phyloP scores from a whole-genome alignment of 257 asterid species.

The Petunia axillaris region DNA sequence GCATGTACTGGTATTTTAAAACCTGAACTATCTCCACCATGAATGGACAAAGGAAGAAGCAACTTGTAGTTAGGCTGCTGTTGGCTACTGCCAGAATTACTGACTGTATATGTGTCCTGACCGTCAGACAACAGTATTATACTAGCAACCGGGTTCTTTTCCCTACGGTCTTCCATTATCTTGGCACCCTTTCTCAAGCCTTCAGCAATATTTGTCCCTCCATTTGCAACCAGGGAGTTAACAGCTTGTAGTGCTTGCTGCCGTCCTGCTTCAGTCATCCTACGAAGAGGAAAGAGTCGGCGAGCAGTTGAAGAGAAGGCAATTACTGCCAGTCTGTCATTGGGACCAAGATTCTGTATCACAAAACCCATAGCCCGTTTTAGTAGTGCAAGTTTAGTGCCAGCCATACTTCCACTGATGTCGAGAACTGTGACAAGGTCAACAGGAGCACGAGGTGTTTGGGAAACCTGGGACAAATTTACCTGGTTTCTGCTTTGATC shows the following conservation, averaged over 20 bases:
- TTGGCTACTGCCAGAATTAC: constrained; percentile 37
- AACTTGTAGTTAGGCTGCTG: constrained; percentile 54
- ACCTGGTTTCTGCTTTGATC: constrained; percentile 36
- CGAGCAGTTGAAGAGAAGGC: constrained; percentile 97
- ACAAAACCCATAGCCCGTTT: constrained; percentile 99
- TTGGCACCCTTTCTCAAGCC: constrained; percentile 94
- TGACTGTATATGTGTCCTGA: constrained; percentile 90
- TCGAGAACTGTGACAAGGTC: constrained; percentile 99
- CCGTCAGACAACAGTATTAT: constrained; percentile 92
- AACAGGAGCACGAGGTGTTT: constrained; percentile 78
- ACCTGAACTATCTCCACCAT: constrained; percentile 50
- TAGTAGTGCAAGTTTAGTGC: constrained; percentile 89
- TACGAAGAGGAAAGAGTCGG: constrained; percentile 84
- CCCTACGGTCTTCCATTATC: constrained; percentile 83
- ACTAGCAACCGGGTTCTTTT: constrained; percentile 82
- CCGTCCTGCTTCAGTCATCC: constrained; percentile 88
- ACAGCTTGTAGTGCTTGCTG: constrained; percentile 92
- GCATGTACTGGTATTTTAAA: constrained; percentile 86
- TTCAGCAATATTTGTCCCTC: constrained; percentile 97
- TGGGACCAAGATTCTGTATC: constrained; percentile 93
- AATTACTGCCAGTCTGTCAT: constrained; percentile 85
- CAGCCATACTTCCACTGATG: constrained; percentile 99
- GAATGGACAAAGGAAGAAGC: constrained; percentile 79
- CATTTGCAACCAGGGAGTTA: constrained; percentile 84
- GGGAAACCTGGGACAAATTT: constrained; percentile 45